Percentiles rank a stretch among this genome's conserved stretches.
Conservation (phyloP, 2,329 filamentous ascomycete genomes). For the Capronia coronata region DNA sequence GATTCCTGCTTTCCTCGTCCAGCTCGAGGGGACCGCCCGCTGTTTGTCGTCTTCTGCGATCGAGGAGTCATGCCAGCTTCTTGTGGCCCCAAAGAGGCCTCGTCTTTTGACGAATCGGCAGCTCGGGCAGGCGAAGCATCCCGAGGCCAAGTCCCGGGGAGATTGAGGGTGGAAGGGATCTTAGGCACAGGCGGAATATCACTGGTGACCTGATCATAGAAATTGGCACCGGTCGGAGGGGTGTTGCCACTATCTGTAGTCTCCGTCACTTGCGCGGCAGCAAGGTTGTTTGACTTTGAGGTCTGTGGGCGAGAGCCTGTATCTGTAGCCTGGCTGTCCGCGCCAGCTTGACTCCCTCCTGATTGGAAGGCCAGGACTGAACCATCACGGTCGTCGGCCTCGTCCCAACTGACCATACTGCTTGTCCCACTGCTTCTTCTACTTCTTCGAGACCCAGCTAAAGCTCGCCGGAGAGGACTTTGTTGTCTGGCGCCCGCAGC, state of each 20-base stretch:
- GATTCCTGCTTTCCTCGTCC: constrained; percentile 13
- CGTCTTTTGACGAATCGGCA: background rate
- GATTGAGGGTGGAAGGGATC: constrained; percentile 37
- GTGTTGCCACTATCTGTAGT: background rate
- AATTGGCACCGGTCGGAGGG: background rate
- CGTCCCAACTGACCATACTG: constrained; percentile 39
- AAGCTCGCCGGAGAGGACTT: constrained; percentile 38
- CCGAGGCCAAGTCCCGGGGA: constrained; percentile 39
- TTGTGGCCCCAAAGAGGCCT: background rate
- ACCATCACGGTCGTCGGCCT: constrained; percentile 23
- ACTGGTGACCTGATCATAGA: constrained; percentile 24
- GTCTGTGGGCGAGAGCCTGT: constrained; percentile 6
- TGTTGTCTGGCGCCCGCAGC: constrained; percentile 34
- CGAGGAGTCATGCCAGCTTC: constrained; percentile 4
- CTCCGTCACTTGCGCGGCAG: background rate
- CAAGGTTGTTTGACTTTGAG: background rate
- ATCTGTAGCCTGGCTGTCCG: background rate
- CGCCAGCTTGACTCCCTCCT: background rate
- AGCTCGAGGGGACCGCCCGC: constrained; percentile 7
- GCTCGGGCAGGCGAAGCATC: constrained; percentile 31
- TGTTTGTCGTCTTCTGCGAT: constrained; percentile 8
- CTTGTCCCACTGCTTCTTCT: constrained; percentile 38
- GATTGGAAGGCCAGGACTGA: constrained; percentile 23
- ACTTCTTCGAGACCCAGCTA: constrained; percentile 23
- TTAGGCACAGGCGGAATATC: constrained; percentile 44